These are phyloP conservation scores for Collybia sp. DNA, from an alignment of 768 basidiomycete species.

Conservation along the genomic window DNA sequence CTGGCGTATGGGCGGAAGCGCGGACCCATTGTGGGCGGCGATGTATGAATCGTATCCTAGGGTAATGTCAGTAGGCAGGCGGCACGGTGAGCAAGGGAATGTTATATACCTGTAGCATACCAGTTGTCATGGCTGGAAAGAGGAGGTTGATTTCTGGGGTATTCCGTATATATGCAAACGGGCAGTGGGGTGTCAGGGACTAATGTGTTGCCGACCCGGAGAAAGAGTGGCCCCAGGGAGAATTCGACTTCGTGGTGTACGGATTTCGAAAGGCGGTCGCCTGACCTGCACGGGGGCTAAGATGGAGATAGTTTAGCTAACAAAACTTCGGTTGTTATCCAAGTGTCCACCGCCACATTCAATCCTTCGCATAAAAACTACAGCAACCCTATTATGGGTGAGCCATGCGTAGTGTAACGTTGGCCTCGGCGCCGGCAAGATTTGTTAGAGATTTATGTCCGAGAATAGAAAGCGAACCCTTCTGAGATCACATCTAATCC, in stretches of 20 bases:
- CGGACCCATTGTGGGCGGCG: constrained; percentile 32
- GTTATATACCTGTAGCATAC: constrained; percentile 38
- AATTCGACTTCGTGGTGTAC: constrained; percentile 13
- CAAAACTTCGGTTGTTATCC: constrained; percentile 25
- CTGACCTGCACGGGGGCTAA: neutral
- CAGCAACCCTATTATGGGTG: constrained; percentile 32
- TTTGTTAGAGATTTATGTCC: constrained; percentile 26
- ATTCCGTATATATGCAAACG: constrained; percentile 11
- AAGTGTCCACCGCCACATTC: constrained; percentile 24
- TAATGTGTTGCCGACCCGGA: constrained; percentile 13
- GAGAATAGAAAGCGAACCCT: constrained; percentile 24
- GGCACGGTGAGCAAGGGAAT: constrained; percentile 6
- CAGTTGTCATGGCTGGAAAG: constrained; percentile 32
- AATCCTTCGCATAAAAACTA: constrained; percentile 13
- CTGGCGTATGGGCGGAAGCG: constrained; percentile 69
- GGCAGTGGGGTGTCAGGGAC: constrained; percentile 15
- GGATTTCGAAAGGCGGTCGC: constrained; percentile 2
- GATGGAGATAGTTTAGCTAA: constrained; percentile 10
- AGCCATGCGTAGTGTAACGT: constrained; percentile 34
- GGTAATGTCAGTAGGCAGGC: constrained; percentile 2
- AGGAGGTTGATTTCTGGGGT: neutral
- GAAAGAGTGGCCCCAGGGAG: constrained; percentile 9
- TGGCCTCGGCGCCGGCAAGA: constrained; percentile 41
- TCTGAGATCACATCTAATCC: constrained; percentile 32
- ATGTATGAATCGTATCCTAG: constrained; percentile 38